Evolutionary conservation across 352 stramenopile species (phyloP).

Genomic region (Phytopythium vexans): DNA sequence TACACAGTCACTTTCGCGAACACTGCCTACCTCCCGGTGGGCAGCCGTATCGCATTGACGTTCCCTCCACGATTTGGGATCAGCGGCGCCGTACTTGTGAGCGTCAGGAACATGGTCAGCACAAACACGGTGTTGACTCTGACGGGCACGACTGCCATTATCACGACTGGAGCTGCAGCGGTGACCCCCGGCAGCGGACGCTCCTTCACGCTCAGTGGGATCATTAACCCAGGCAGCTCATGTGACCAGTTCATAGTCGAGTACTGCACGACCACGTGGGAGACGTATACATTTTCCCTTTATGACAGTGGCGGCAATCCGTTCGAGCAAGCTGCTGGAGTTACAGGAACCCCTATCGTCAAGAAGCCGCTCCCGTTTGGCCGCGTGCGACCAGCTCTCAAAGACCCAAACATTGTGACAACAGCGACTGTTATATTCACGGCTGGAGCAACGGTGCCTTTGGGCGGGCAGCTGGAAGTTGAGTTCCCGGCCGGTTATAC

Average conservation of each 20-base stretch:
- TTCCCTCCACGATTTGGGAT: conserved; percentile 48
- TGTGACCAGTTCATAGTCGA: conserved; percentile 57
- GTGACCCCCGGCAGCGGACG: conserved; percentile 32
- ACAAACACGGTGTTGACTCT: conserved; percentile 23
- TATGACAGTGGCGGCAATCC: conserved; percentile 32
- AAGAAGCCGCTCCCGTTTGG: conserved; percentile 55
- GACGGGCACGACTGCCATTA: conserved; percentile 8
- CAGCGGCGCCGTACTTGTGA: conserved; percentile 13
- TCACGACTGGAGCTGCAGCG: conserved; percentile 32
- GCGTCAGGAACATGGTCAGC: conserved; percentile 26
- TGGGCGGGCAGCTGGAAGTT: conserved; percentile 39
- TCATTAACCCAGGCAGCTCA: conserved; percentile 56
- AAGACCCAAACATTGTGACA: conserved; percentile 31
- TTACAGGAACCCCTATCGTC: conserved; percentile 58
- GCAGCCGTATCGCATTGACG: conserved; percentile 31
- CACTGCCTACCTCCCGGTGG: conserved; percentile 32
- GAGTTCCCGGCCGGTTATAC: conserved; percentile 46
- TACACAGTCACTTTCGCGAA: conserved; percentile 47
- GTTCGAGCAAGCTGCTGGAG: conserved; percentile 34
- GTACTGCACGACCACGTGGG: conserved; percentile 41
- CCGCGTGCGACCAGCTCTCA: conserved; percentile 41
- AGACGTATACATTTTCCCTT: conserved; percentile 37
- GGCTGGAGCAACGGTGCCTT: conserved; percentile 31
- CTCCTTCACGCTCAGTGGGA: conserved; percentile 31
- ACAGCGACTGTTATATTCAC: conserved; percentile 36